Conservation (phyloP, 2,329 filamentous ascomycete genomes). For the Neospermospora avenae region DNA sequence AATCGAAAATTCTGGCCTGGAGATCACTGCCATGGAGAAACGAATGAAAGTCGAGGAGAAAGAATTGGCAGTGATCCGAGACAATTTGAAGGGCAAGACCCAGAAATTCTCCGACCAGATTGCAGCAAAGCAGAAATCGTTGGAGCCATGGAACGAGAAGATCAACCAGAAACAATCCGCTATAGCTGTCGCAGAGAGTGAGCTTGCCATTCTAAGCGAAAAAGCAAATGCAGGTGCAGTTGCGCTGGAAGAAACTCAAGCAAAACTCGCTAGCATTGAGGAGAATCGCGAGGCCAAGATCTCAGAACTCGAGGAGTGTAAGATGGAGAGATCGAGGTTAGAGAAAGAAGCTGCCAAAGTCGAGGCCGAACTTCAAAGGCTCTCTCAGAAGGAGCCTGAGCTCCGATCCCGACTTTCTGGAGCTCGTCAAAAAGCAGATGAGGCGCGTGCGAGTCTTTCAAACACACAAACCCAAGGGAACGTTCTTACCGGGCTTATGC, state of each 20-base stretch:
- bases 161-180: slow-evolving; percentile 94
- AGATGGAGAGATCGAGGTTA: slow-evolving; percentile 66
- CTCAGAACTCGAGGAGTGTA: slow-evolving; percentile 71
- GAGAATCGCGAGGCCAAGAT: slow-evolving; percentile 68
- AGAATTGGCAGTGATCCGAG: slow-evolving; percentile 78
- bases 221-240: slow-evolving; percentile 84
- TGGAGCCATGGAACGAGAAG: slow-evolving; percentile 96
- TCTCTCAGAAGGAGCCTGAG: slow-evolving; percentile 75
- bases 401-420: slow-evolving; percentile 82
- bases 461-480: slow-evolving; percentile 91
- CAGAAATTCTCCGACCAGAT: slow-evolving; percentile 93
- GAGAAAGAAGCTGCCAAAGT: slow-evolving; percentile 72
- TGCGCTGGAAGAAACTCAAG: slow-evolving; percentile 77
- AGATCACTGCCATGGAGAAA: slow-evolving; percentile 73
- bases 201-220: slow-evolving; percentile 86
- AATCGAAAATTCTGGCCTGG: slow-evolving; percentile 70
- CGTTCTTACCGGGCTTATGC: slow-evolving; percentile 86
- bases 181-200: slow-evolving; percentile 91
- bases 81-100: slow-evolving; percentile 90
- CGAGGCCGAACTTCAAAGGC: slow-evolving; percentile 67
- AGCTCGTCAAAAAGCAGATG: slow-evolving; percentile 90
- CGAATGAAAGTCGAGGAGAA: slow-evolving; percentile 76
- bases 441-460: slow-evolving; percentile 85
- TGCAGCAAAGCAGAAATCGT: slow-evolving; percentile 82
- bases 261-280: slow-evolving; percentile 72